Conservation (phyloP, 331 rosid species). For the Rhamnella rubrinervis region DNA sequence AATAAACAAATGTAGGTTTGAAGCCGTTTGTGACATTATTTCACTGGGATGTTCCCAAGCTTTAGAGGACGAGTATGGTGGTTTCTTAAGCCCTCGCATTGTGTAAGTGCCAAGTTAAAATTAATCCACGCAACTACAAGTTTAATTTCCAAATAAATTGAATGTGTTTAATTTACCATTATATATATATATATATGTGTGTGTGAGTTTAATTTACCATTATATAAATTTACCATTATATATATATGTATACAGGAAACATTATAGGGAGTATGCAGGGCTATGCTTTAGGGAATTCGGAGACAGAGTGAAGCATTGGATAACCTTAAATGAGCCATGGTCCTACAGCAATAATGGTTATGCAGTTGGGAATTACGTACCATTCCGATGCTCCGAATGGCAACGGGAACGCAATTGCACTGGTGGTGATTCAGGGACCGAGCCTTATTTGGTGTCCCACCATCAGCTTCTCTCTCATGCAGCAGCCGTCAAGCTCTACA, state of each 20-base stretch:
- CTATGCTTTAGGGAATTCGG: conserved; percentile 35
- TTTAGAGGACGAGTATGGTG: conserved; percentile 26
- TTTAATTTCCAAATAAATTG: too few relatives aligned
- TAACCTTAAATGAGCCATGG: conserved; percentile 33
- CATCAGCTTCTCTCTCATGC: conserved; percentile 35
- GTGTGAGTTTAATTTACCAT: too few relatives aligned
- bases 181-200: too few relatives aligned
- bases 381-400: conserved; percentile 25
- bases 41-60: conserved; percentile 35
- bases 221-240: too few relatives aligned
- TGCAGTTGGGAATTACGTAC: conserved; percentile 11
- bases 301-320: conserved; percentile 38
- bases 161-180: too few relatives aligned
- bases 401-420: conserved; percentile 15
- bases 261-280: conserved; percentile 23
- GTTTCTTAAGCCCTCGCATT: conserved; percentile 29
- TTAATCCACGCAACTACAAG: too few relatives aligned
- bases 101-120: conserved; percentile 17
- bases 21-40: conserved; percentile 33
- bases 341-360: conserved; percentile 19
- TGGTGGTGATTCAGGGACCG: conserved; percentile 34
- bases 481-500: conserved; percentile 20
- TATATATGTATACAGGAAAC: conserved; percentile 8
- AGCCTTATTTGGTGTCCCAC: conserved; percentile 36
- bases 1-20: conserved; percentile 9